Conservation (phyloP, 2,329 filamentous ascomycete species). For the Colletotrichum tropicicola region DNA sequence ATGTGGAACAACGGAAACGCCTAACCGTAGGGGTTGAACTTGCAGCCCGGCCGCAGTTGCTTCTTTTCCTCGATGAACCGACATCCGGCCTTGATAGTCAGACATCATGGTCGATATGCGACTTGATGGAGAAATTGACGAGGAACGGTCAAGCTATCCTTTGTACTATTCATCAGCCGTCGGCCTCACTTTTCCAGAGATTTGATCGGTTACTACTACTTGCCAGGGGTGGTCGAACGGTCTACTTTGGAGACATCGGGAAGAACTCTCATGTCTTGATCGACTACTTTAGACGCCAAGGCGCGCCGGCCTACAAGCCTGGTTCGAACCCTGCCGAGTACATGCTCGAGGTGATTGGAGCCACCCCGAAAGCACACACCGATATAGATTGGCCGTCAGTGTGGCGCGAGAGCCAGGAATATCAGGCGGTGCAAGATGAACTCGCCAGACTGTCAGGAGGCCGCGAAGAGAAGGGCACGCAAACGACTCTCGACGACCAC, state of each 20-base stretch:
- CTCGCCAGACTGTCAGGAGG: conserved; percentile 22
- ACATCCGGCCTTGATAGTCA: conserved; percentile 81
- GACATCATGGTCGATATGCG: conserved; percentile 78
- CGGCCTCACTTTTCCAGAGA: conserved; percentile 26
- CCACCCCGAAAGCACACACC: conserved; percentile 53
- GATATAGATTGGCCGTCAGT: conserved; percentile 57
- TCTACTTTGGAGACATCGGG: conserved; percentile 64
- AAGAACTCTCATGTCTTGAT: conserved; percentile 55
- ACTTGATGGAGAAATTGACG: conserved; percentile 73
- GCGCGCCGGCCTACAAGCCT: conserved; percentile 54
- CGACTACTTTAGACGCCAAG: conserved; percentile 60
- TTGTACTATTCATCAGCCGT: conserved; percentile 33
- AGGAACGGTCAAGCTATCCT: conserved; percentile 56
- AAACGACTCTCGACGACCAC: background rate
- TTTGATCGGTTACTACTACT: conserved; percentile 30
- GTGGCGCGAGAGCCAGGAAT: conserved; percentile 54
- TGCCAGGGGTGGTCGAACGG: conserved; percentile 43
- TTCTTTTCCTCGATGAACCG: conserved; percentile 81
- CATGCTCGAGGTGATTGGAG: conserved; percentile 42
- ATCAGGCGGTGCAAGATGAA: conserved; percentile 28
- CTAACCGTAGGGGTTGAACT: conserved; percentile 82
- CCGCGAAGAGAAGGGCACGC: background rate
- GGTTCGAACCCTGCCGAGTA: conserved; percentile 63
- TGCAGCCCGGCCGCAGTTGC: conserved; percentile 76
- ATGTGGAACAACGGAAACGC: conserved; percentile 59